Base-by-base conservation (phyloP, 2,329 filamentous ascomycete species). In the Penicillium nordicum region DNA sequence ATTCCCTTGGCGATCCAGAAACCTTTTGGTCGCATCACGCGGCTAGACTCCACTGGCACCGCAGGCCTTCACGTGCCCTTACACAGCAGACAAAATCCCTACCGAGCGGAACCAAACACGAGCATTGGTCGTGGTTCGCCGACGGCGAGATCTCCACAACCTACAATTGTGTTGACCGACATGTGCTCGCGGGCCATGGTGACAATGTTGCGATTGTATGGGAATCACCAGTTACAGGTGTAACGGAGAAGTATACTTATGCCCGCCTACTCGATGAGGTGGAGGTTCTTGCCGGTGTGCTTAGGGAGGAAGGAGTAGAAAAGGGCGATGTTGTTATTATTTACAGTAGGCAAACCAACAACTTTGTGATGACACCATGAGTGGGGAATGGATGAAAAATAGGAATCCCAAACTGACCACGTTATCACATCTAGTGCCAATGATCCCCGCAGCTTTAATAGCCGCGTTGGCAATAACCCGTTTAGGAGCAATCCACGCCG, bases 131-230 rank as follows among this genome's bases (percentile, higher is more conserved):
- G 60, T 97, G 93, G 93, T 97, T 96, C 65, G 84, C 89, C 0
- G 90, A 86, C 60, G 93, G 92, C 60, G 86, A 94, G 76, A 89
- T 97, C 64, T 94, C 89, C 38, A 96, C 91, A 0, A 91, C 89
- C 64, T 96, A 91, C 79, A 97, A 97, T 72, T 95, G 91, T 70
- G 79, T 97, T 14, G 92, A 96, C 74, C 82, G 92, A 14, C 92
- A 97, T 74, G 91, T 97, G n/a, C 77, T 83, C 36, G 84, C 84
- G 6, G 90, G 92, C n/a, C 80, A 87, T 62, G 92, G 92, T 14
- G 81, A 88, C 44, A 77, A 82, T 48, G 80, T 87, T 0, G 93
- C 92, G 23, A 88, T 97, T 56, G 84, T 89, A 65, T 97, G 89
- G 81, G 92, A 97, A 72, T 93, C 88, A 62, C 90, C 92, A 2